Base-by-base conservation (phyloP, 768 basidiomycete species). In the Gymnopilus junonius region DNA sequence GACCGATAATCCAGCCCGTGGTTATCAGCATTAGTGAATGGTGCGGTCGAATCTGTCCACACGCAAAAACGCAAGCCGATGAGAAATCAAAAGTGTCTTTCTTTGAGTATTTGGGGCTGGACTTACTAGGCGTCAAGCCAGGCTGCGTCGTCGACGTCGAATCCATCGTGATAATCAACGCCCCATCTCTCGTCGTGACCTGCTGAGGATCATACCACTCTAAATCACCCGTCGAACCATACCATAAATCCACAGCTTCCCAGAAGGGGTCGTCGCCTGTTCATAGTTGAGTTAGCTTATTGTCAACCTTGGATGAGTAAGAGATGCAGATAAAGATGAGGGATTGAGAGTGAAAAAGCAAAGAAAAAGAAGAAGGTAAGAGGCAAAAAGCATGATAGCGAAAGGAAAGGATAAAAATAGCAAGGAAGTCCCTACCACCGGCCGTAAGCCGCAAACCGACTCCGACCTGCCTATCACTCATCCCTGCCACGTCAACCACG, bases 141-240 rank as follows among this genome's bases (percentile, higher is more conserved):
- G 76, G 12, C 32, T 69, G 61, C 1, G 69, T 59, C 1, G 80
- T 81, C 8, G 45, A 48, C 1, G 70, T 65, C 14, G 76, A 79
- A 61, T 91, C 89, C 82, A 93, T 83, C 5, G 85, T 87, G 67
- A 95, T 88, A 43, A 88, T 84, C 46, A 94, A 81, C 29, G 78
- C 73, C 2, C 93, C 93, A 62, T 85, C 80, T 25, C 79, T 72
- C 8, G 93, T 95, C 1, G 85, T 88, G 51, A 91, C 73, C 69
- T 89, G 87, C 11, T 71, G 68, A 0, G 91, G 87, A 68, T 89
- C 87, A 68, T 93, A 94, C 90, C 90, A 92, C 71, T 93, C 92
- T 59, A 85, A 62, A 70, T 94, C 92, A 3, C 68, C 76, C 0
- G 92, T 93, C 6, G 83, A 80, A 63, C 88, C 85, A 67, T 93